These are phyloP conservation scores for Sugiyamaella chiloensis DNA, from an alignment of 805 yeast genomes.

Conservation along the genomic window DNA sequence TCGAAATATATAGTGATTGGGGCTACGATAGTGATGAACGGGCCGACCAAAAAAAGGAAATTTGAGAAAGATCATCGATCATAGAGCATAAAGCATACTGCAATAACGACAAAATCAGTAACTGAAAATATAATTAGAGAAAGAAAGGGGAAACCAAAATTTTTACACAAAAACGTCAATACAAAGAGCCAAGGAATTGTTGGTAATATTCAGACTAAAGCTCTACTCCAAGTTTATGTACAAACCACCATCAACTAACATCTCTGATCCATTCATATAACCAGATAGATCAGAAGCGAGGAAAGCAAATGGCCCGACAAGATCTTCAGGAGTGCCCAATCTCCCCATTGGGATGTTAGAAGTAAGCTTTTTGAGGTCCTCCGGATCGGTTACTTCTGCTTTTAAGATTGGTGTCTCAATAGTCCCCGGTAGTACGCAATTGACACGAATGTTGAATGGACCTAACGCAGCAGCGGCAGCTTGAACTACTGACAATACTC, in stretches of 20 bases:
- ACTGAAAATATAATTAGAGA: too few species aligned
- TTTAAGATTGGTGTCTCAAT: conserved; percentile 16
- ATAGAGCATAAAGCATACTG: too few species aligned
- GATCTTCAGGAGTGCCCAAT: conserved; percentile 25
- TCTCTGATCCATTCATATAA: conserved; percentile 16
- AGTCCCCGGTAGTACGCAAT: conserved; percentile 19
- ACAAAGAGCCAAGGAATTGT: too few species aligned
- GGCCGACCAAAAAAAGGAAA: too few species aligned
- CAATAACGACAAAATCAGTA: too few species aligned
- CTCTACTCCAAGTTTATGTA: conserved; percentile 16
- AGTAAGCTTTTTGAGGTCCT: conserved; percentile 37
- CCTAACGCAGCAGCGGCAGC: conserved; percentile 21
- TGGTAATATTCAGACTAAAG: too few species aligned
- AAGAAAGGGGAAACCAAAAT: too few species aligned
- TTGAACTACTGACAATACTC: conserved; percentile 18
- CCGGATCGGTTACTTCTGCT: conserved; percentile 35
- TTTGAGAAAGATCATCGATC: too few species aligned
- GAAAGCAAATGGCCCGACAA: conserved; percentile 27
- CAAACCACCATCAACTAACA: conserved; percentile 20
- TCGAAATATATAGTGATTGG: background rate
- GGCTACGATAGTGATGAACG: background rate
- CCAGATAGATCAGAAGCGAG: conserved; percentile 20
- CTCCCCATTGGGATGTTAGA: conserved; percentile 26
- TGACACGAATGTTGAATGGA: conserved; percentile 16
- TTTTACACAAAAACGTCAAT: too few species aligned